Conservation (phyloP, 768 basidiomycete species). For the Trametes cubensis region DNA sequence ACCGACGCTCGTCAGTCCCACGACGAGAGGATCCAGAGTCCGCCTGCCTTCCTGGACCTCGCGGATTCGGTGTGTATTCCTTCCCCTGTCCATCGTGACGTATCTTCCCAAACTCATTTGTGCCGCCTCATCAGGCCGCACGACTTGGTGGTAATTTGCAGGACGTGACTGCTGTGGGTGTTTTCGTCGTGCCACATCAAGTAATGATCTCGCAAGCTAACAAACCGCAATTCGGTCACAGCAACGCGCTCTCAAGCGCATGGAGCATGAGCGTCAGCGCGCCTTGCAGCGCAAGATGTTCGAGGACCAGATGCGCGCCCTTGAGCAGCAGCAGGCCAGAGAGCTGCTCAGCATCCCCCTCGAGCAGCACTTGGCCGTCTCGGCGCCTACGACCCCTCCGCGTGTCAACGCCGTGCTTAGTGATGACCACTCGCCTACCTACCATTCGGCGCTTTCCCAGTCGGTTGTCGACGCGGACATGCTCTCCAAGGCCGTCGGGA, state of each 20-base stretch:
- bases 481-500: conserved; percentile 70
- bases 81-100: conserved; percentile 11
- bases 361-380: conserved; percentile 83
- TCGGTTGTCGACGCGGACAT: conserved; percentile 61
- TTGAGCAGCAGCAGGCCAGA: conserved; percentile 90
- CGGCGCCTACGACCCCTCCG: conserved; percentile 87
- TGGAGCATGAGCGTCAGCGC: conserved; percentile 90
- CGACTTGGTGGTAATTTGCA: conserved; percentile 84
- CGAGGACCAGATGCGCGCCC: conserved; percentile 93
- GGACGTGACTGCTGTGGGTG: conserved; percentile 82
- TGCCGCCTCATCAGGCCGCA: conserved; percentile 57
- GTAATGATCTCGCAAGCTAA: conserved; percentile 17
- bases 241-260: conserved; percentile 85
- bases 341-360: conserved; percentile 78
- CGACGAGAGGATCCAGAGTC: conserved; percentile 81
- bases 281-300: conserved; percentile 84
- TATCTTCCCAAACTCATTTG: conserved; percentile 16
- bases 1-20: conserved; percentile 69
- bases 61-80: conserved; percentile 81
- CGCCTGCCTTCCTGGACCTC: conserved; percentile 90
- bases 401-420: conserved; percentile 73
- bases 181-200: conserved; percentile 6
- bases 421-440: conserved; percentile 51
- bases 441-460: conserved; percentile 48
- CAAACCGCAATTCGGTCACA: conserved; percentile 34